These are phyloP conservation scores for Cadophora gregata DNA, from an alignment of 2,329 filamentous ascomycete genomes.

Conservation along the genomic window DNA sequence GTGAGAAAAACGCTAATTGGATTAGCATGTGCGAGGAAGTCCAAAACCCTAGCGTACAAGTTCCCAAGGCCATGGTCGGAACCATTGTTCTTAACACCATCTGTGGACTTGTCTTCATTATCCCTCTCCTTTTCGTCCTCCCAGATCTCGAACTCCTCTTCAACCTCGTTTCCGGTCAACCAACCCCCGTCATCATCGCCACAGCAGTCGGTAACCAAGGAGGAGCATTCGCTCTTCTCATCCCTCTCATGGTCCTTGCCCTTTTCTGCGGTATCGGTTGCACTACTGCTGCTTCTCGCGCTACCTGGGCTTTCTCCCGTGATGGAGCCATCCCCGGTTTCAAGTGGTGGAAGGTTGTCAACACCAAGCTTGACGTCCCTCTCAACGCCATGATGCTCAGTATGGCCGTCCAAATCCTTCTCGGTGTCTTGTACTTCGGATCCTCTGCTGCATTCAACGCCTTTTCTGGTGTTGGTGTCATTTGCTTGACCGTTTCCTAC, in stretches of 20 bases:
- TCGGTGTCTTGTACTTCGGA: constrained; percentile 73
- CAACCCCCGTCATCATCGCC: constrained; percentile 67
- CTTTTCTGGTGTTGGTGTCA: constrained; percentile 73
- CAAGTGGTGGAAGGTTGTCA: constrained; percentile 64
- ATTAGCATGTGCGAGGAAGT: constrained; percentile 73
- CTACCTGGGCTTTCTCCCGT: constrained; percentile 72
- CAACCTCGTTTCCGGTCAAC: constrained; percentile 61
- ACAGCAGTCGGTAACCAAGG: constrained; percentile 52
- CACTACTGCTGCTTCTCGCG: constrained; percentile 71
- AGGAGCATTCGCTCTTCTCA: constrained; percentile 65
- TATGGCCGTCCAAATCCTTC: constrained; percentile 67
- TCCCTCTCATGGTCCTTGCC: constrained; percentile 70
- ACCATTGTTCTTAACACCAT: constrained; percentile 71
- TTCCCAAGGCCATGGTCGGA: constrained; percentile 74
- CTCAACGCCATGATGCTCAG: constrained; percentile 76
- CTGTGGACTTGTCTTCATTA: constrained; percentile 70
- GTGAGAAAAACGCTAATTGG: neutral
- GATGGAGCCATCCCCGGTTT: constrained; percentile 73
- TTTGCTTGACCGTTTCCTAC: constrained; percentile 72
- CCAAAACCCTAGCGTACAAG: constrained; percentile 66
- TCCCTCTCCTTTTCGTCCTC: constrained; percentile 73
- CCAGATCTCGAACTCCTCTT: constrained; percentile 64
- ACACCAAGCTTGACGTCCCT: constrained; percentile 67
- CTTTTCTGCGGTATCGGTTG: constrained; percentile 72
- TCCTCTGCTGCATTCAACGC: constrained; percentile 74